A percentile compares a stretch with the other conserved stretches of the same genome.
phyloP scores from a whole-genome alignment of 2,329 filamentous ascomycete species.

The Coniosporium tulheliwenetii region DNA sequence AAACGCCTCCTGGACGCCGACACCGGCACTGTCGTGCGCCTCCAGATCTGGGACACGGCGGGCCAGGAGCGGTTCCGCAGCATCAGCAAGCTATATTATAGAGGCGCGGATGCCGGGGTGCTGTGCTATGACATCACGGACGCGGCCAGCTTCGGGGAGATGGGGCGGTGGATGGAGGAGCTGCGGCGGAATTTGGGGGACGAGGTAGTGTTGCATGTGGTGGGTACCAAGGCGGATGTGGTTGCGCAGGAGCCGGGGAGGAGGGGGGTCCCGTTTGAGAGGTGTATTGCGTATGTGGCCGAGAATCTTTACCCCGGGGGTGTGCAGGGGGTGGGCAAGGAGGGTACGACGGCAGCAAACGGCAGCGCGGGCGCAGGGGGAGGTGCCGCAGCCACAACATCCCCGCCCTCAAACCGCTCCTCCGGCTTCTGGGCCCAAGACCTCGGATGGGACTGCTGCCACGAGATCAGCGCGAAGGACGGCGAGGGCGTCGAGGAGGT shows the following conservation, averaged over 20 bases:
- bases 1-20: slow-evolving; percentile 60
- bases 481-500: slow-evolving; percentile 95
- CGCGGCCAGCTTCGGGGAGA: slow-evolving; percentile 71
- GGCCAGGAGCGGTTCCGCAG: slow-evolving; percentile 91
- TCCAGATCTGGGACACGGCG: slow-evolving; percentile 94
- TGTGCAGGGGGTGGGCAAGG: slow-evolving; percentile 36
- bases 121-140: slow-evolving; percentile 92
- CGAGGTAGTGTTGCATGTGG: slow-evolving; percentile 81
- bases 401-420: slow-evolving; percentile 35
- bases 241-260: slow-evolving; percentile 66
- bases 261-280: slow-evolving; percentile 82
- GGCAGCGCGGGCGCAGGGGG: neutral
- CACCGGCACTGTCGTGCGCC: slow-evolving; percentile 70
- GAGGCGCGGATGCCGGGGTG: slow-evolving; percentile 84
- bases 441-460: slow-evolving; percentile 90
- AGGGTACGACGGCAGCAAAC: slow-evolving; percentile 3
- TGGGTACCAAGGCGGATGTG: slow-evolving; percentile 85
- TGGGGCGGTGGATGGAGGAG: slow-evolving; percentile 82
- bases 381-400: slow-evolving; percentile 14
- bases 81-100: slow-evolving; percentile 91
- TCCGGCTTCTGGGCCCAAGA: slow-evolving; percentile 84
- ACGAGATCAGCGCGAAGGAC: slow-evolving; percentile 88
- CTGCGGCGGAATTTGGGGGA: slow-evolving; percentile 60
- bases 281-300: slow-evolving; percentile 88
- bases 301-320: slow-evolving; percentile 77